phyloP scores from a whole-genome alignment of 164 flowering plant genomes.

The Vitis amurensis region DNA sequence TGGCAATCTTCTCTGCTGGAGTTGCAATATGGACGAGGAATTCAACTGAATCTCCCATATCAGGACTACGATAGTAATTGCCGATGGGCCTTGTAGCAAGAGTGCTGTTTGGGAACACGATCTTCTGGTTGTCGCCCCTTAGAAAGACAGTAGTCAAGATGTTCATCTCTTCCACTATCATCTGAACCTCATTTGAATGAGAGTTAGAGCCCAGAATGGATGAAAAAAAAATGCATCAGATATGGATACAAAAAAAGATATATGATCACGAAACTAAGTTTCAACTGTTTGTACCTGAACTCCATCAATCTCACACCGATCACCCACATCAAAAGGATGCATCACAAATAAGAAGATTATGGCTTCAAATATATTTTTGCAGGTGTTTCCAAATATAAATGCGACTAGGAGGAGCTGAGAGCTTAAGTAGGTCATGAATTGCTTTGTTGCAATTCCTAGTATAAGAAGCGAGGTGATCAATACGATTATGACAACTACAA shows the following conservation, averaged over 20 bases:
- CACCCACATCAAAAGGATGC: conserved; percentile 77
- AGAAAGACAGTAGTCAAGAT: conserved; percentile 64
- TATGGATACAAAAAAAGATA: not conserved
- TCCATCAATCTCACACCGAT: conserved; percentile 66
- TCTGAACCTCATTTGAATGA: conserved; percentile 26
- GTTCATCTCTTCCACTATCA: conserved; percentile 83
- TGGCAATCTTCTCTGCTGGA: conserved; percentile 53
- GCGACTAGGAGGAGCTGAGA: conserved; percentile 57
- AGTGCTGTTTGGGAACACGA: conserved; percentile 42
- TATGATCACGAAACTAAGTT: not conserved
- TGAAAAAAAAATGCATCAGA: not conserved
- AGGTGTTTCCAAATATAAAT: conserved; percentile 66
- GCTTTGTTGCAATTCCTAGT: conserved; percentile 45
- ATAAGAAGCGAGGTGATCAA: conserved; percentile 38
- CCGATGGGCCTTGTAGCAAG: conserved; percentile 47
- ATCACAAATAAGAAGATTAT: conserved; percentile 59
- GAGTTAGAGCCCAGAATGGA: not conserved
- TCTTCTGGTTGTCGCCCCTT: conserved; percentile 55
- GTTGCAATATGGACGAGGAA: conserved; percentile 60
- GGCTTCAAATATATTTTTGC: conserved; percentile 61
- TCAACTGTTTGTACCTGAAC: conserved; percentile 38
- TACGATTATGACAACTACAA: conserved; percentile 36
- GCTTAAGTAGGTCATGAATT: conserved; percentile 36
- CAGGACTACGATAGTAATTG: conserved; percentile 69
- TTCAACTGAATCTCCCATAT: conserved; percentile 68